These are phyloP conservation scores for Phytopythium helicoides DNA, from an alignment of 352 stramenopile species.

Conservation along the genomic window DNA sequence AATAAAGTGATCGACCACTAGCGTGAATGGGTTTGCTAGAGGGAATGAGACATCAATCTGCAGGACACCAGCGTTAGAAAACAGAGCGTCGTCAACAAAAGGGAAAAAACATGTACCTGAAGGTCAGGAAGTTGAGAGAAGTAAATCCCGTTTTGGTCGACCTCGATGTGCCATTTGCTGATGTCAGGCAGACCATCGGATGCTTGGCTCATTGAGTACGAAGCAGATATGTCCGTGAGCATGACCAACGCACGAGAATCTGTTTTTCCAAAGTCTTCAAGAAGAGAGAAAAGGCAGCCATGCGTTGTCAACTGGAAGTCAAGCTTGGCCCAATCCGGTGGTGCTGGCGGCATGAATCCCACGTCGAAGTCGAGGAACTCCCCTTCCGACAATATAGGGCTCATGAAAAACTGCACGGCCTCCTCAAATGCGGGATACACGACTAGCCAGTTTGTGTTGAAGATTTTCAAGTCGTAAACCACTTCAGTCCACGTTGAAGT, in stretches of 20 bases:
- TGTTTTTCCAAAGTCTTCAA: constrained; percentile 75
- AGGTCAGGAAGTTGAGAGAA: constrained; percentile 85
- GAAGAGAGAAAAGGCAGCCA: constrained; percentile 72
- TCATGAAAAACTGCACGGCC: constrained; percentile 59
- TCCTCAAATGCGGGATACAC: constrained; percentile 71
- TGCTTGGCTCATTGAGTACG: constrained; percentile 66
- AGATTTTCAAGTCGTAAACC: constrained; percentile 61
- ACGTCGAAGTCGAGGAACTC: constrained; percentile 60
- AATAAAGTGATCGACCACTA: constrained; percentile 83
- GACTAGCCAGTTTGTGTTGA: constrained; percentile 78
- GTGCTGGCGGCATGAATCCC: constrained; percentile 59
- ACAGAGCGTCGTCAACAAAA: background rate
- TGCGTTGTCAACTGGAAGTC: constrained; percentile 66
- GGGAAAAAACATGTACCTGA: constrained; percentile 35
- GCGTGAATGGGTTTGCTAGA: constrained; percentile 75
- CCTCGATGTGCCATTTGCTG: constrained; percentile 78
- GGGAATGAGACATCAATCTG: constrained; percentile 85
- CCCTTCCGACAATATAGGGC: constrained; percentile 39
- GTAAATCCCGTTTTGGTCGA: constrained; percentile 80
- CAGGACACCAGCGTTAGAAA: background rate
- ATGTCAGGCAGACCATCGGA: constrained; percentile 51
- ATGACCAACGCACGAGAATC: constrained; percentile 77
- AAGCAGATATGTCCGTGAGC: constrained; percentile 60
- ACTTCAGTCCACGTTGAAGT: constrained; percentile 76
- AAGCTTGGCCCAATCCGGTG: constrained; percentile 77